Evolutionary conservation across 257 asterid genomes (phyloP).

Genomic region (Gynochthodes officinalis): DNA sequence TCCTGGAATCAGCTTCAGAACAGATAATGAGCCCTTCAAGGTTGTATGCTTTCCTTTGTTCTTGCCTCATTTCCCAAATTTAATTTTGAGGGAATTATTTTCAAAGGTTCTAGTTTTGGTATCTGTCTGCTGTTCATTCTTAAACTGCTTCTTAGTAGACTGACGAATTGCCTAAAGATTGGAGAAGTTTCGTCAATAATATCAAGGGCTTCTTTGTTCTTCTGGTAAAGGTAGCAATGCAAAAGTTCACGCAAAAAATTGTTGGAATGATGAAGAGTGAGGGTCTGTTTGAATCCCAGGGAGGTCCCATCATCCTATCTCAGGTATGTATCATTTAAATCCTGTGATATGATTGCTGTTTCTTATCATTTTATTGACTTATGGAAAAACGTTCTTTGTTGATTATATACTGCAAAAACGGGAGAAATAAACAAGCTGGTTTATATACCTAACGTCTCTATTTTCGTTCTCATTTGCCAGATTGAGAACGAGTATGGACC

Average conservation of each 20-base stretch:
- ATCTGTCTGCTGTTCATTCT: not conserved
- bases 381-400: not conserved
- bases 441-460: not conserved
- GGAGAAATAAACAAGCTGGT: not conserved
- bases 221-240: conserved; percentile 52
- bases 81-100: not conserved
- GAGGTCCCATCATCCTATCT: conserved; percentile 74
- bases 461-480: conserved; percentile 26
- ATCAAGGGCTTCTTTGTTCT: conserved; percentile 2
- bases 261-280: conserved; percentile 68
- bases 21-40: conserved; percentile 71
- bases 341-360: not conserved
- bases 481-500: conserved; percentile 70
- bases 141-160: not conserved
- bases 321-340: conserved; percentile 41
- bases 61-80: not conserved
- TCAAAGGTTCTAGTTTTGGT: not conserved
- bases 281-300: conserved; percentile 55
- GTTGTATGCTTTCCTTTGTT: conserved; percentile 20
- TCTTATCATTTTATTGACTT: not conserved
- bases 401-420: not conserved
- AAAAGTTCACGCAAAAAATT: conserved; percentile 51
- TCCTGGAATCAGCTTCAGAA: conserved; percentile 71
- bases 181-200: not conserved
- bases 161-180: not conserved